Evolutionary conservation across 768 basidiomycete genomes (phyloP).

Genomic region (Collybiopsis luxurians): DNA sequence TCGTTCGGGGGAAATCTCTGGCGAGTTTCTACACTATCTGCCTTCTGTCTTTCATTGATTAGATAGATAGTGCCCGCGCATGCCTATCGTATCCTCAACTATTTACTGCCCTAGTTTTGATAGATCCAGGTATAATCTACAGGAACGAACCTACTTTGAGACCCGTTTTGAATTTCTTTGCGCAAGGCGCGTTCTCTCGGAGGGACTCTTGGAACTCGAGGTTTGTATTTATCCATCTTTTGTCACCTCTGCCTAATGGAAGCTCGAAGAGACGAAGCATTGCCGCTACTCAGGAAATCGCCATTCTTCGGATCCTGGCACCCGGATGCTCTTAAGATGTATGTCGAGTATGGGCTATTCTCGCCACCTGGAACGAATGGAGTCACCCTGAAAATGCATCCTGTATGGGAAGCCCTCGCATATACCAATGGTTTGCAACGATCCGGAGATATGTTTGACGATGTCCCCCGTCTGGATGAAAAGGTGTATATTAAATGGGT

Average conservation of each 20-base stretch:
- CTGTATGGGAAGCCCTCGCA: slow-evolving; percentile 59
- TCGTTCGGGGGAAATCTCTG: slow-evolving; percentile 82
- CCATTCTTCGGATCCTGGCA: slow-evolving; percentile 77
- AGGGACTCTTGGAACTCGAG: slow-evolving; percentile 52
- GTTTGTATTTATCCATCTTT: background rate
- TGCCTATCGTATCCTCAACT: slow-evolving; percentile 61
- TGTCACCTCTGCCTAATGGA: background rate
- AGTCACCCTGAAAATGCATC: slow-evolving; percentile 63
- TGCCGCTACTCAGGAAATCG: slow-evolving; percentile 39
- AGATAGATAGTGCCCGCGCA: slow-evolving; percentile 50
- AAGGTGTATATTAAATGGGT: slow-evolving; percentile 54
- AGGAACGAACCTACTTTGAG: slow-evolving; percentile 22
- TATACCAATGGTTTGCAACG: slow-evolving; percentile 47
- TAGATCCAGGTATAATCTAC: slow-evolving; percentile 71
- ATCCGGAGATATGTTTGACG: slow-evolving; percentile 38
- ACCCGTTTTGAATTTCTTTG: slow-evolving; percentile 19
- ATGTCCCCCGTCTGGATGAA: slow-evolving; percentile 40
- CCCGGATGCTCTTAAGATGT: slow-evolving; percentile 53
- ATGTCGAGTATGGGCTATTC: slow-evolving; percentile 58
- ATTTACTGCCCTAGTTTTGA: slow-evolving; percentile 67
- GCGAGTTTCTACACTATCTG: slow-evolving; percentile 42
- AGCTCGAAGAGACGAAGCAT: slow-evolving; percentile 57
- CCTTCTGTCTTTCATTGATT: background rate
- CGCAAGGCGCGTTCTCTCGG: slow-evolving; percentile 51
- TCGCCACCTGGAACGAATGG: slow-evolving; percentile 25